phyloP scores from a whole-genome alignment of 106 monocot genomes.

The Dendrobium huoshanense region DNA sequence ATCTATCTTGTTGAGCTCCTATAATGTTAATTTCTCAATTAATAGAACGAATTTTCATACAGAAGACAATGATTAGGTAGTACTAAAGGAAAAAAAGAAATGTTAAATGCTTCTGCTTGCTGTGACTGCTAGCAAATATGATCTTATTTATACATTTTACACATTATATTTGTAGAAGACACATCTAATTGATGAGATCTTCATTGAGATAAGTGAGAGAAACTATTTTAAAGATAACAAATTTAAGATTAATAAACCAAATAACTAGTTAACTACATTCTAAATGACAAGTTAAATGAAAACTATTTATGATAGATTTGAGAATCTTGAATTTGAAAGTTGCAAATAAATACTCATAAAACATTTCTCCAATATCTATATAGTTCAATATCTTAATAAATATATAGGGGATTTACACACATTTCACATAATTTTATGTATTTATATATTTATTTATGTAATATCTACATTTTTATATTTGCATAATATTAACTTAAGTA shows the following conservation, averaged over 20 bases:
- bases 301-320: not conserved
- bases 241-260: not conserved
- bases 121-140: too few relatives aligned
- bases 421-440: too few relatives aligned
- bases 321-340: not conserved
- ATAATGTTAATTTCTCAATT: not conserved
- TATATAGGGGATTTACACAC: too few relatives aligned
- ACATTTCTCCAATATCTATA: not conserved
- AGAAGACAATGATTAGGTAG: not conserved
- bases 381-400: not conserved
- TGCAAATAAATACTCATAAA: not conserved
- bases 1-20: slow-evolving; percentile 64
- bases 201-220: not conserved
- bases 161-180: too few relatives aligned
- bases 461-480: too few relatives aligned
- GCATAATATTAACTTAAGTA: too few relatives aligned
- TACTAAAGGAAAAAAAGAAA: too few relatives aligned
- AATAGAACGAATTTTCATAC: not conserved
- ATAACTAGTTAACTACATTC: not conserved
- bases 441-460: too few relatives aligned
- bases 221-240: not conserved
- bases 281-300: not conserved
- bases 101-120: too few relatives aligned
- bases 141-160: too few relatives aligned
- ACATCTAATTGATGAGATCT: too few relatives aligned